Evolutionary conservation across 768 basidiomycete genomes (phyloP).

Genomic region (Tubosaeta brunneosetosa): DNA sequence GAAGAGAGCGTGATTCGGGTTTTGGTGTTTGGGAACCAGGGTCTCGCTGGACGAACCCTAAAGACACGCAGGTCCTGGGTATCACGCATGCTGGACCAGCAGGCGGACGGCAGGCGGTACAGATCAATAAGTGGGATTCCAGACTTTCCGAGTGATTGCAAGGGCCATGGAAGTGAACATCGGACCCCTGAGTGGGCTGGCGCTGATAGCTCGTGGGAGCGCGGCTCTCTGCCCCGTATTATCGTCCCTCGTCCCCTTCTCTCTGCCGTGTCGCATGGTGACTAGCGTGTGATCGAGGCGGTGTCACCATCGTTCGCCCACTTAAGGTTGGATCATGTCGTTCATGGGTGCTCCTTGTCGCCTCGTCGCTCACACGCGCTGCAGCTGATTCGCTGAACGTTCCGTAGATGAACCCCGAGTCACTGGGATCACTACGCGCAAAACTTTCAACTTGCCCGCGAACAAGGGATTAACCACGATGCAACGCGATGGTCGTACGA

Average conservation of each 20-base stretch:
- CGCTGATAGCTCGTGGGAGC: slow-evolving; percentile 27
- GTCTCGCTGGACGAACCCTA: slow-evolving; percentile 28
- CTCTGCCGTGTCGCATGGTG: slow-evolving; percentile 3
- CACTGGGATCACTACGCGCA: slow-evolving; percentile 12
- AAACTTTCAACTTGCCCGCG: not conserved
- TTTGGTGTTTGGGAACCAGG: slow-evolving; percentile 19
- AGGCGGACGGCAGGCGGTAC: slow-evolving; percentile 30
- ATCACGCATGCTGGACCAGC: slow-evolving; percentile 29
- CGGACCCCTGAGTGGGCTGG: slow-evolving; percentile 30
- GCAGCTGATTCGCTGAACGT: slow-evolving; percentile 7
- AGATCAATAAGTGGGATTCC: slow-evolving; percentile 32
- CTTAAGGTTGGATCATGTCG: slow-evolving; percentile 9
- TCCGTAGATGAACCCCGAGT: slow-evolving; percentile 15
- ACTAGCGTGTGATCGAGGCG: slow-evolving; percentile 9
- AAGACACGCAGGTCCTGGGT: slow-evolving; percentile 27
- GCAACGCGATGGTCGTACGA: slow-evolving; percentile 11
- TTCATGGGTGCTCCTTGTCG: not conserved
- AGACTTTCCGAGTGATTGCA: slow-evolving; percentile 27
- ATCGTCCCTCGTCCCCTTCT: not conserved
- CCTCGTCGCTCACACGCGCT: slow-evolving; percentile 28
- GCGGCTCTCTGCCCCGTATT: slow-evolving; percentile 3
- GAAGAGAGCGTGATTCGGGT: slow-evolving; percentile 20
- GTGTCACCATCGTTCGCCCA: slow-evolving; percentile 1
- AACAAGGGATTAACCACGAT: slow-evolving; percentile 26
- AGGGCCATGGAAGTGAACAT: slow-evolving; percentile 17